phyloP scores from a whole-genome alignment of 1,284 basidiomycete species.

The Bondarzewia mesenterica region DNA sequence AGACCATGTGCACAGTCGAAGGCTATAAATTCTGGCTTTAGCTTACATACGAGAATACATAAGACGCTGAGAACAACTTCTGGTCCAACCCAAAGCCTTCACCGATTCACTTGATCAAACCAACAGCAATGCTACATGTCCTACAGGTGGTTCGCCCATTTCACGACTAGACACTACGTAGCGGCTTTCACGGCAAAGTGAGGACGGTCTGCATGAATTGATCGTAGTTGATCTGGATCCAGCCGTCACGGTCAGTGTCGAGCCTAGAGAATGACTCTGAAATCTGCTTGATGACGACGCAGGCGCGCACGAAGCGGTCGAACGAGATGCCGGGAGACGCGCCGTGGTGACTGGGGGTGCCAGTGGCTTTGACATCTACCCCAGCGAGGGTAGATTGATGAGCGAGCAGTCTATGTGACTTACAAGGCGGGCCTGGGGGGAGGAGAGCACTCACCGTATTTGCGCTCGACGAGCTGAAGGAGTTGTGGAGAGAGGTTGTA shows the following conservation, averaged over 20 bases:
- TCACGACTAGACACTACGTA: background rate
- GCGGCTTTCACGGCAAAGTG: constrained; percentile 46
- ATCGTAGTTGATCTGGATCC: constrained; percentile 73
- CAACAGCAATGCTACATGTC: too few relatives aligned
- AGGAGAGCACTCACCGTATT: constrained; percentile 45
- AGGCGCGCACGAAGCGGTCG: constrained; percentile 77
- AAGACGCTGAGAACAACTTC: too few relatives aligned
- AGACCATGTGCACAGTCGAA: too few relatives aligned
- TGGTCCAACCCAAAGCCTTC: too few relatives aligned
- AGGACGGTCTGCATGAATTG: constrained; percentile 69
- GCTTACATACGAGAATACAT: too few relatives aligned
- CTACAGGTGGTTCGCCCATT: too few relatives aligned
- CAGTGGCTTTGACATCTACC: constrained; percentile 49
- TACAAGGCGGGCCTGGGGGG: background rate
- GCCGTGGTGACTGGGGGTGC: constrained; percentile 22
- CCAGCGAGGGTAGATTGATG: constrained; percentile 7
- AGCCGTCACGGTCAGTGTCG: constrained; percentile 63
- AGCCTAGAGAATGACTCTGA: constrained; percentile 55
- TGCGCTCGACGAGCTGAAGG: constrained; percentile 51
- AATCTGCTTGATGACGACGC: constrained; percentile 73
- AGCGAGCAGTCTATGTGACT: background rate
- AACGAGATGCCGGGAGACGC: constrained; percentile 59
- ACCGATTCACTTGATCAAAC: too few relatives aligned
- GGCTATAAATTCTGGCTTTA: too few relatives aligned
- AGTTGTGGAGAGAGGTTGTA: constrained; percentile 60